Conservation (phyloP, 192 early-diverging fungal genomes). For the Lunasporangiospora selenospora region DNA sequence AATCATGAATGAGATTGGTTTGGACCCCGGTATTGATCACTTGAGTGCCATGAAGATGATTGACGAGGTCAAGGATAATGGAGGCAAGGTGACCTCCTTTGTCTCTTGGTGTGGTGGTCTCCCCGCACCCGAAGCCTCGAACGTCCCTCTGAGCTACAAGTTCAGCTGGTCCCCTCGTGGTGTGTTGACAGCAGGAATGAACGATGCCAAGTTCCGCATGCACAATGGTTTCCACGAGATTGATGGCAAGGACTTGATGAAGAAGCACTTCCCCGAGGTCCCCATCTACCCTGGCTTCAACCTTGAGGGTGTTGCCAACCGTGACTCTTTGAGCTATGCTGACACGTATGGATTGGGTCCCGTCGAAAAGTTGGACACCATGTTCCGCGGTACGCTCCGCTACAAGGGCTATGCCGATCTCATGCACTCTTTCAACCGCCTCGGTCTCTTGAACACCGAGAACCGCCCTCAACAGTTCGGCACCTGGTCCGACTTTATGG, state of each 20-base stretch:
- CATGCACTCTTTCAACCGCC: conserved; percentile 76
- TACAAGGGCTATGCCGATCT: conserved; percentile 92
- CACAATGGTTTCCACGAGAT: conserved; percentile 64
- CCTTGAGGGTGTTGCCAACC: conserved; percentile 94
- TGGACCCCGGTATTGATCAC: conserved; percentile 99
- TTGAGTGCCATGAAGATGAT: conserved; percentile 96
- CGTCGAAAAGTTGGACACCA: conserved; percentile 75
- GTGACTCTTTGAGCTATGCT: conserved; percentile 90
- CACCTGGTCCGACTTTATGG: conserved; percentile 56
- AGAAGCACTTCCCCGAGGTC: conserved; percentile 72
- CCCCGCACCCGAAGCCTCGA: conserved; percentile 89
- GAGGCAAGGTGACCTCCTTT: conserved; percentile 78
- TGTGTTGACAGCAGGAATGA: conserved; percentile 88
- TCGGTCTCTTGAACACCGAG: conserved; percentile 79
- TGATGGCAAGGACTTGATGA: conserved; percentile 70
- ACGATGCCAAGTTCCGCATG: conserved; percentile 82
- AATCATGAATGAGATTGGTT: conserved; percentile 96
- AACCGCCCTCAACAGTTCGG: conserved; percentile 26
- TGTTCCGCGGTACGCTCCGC: conserved; percentile 95
- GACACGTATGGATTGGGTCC: conserved; percentile 84
- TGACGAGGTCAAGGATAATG: conserved; percentile 79
- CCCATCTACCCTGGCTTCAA: conserved; percentile 86
- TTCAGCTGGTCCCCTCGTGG: conserved; percentile 96
- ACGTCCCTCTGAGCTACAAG: conserved; percentile 94
- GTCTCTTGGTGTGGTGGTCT: conserved; percentile 97